Percentiles rank a stretch among this genome's conserved stretches.
phyloP scores from a whole-genome alignment of 1,284 basidiomycete genomes.

The Leccinum fuscescens region DNA sequence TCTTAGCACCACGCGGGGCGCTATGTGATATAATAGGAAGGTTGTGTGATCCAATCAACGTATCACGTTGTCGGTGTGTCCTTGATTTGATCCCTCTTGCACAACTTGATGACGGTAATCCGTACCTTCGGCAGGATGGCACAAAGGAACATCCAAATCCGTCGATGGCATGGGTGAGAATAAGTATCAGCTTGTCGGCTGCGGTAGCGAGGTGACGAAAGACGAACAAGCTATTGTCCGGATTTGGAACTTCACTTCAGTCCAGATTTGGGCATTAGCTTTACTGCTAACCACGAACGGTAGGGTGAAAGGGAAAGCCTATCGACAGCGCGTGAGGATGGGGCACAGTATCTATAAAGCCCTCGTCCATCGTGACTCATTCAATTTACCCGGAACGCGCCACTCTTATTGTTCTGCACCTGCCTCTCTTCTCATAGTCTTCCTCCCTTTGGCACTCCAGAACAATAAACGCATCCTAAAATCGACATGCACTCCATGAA shows the following conservation, averaged over 20 bases:
- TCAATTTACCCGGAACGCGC: constrained; percentile 12
- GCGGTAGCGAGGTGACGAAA: neutral
- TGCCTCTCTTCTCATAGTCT: constrained; percentile 4
- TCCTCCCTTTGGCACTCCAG: constrained; percentile 1
- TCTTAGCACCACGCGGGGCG: neutral
- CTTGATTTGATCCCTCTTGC: neutral
- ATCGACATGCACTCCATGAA: constrained; percentile 28
- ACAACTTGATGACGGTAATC: neutral
- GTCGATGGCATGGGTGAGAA: constrained; percentile 4
- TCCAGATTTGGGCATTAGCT: constrained; percentile 24
- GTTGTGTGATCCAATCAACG: constrained; percentile 13
- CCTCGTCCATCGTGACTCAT: constrained; percentile 14
- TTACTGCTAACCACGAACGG: constrained; percentile 25
- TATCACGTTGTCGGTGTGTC: neutral
- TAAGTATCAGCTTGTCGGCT: neutral
- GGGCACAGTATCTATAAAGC: constrained; percentile 27
- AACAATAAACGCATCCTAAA: constrained; percentile 33
- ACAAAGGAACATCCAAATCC: constrained; percentile 26
- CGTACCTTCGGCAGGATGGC: neutral
- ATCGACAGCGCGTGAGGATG: neutral
- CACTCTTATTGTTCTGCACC: constrained; percentile 34
- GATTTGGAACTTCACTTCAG: constrained; percentile 16
- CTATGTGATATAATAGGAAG: constrained; percentile 5
- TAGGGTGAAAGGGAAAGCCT: constrained; percentile 24
- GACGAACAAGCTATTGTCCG: constrained; percentile 28